Conservation (phyloP, 352 stramenopile species). For the Phytophthora macrochlamydospora region DNA sequence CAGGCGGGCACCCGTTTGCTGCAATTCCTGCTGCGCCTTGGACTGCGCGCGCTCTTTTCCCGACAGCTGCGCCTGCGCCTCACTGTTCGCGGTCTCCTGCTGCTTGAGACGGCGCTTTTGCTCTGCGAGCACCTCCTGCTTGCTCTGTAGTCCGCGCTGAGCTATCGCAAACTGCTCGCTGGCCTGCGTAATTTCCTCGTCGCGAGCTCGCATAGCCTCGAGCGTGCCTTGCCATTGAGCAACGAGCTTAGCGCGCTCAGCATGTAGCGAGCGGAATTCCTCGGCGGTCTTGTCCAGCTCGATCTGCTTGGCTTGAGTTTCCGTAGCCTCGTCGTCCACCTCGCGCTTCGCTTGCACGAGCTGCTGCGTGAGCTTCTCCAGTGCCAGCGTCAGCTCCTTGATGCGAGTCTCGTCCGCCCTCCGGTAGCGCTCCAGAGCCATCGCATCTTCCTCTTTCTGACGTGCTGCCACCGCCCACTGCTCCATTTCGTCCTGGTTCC, state of each 20-base stretch:
- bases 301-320: slow-evolving; percentile 96
- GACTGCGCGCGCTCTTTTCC: slow-evolving; percentile 72
- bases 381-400: slow-evolving; percentile 93
- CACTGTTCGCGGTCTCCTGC: slow-evolving; percentile 87
- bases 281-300: slow-evolving; percentile 95
- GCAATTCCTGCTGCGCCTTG: slow-evolving; percentile 73
- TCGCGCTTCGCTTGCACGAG: slow-evolving; percentile 79
- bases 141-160: slow-evolving; percentile 51
- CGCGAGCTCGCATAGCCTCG: slow-evolving; percentile 91
- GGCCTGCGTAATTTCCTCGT: slow-evolving; percentile 93
- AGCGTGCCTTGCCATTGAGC: slow-evolving; percentile 95
- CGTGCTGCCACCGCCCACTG: slow-evolving; percentile 95
- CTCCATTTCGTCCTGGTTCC: slow-evolving; percentile 98
- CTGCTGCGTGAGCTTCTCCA: slow-evolving; percentile 93
- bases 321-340: slow-evolving; percentile 86
- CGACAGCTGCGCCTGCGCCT: slow-evolving; percentile 77
- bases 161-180: slow-evolving; percentile 88
- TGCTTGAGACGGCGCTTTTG: slow-evolving; percentile 83
- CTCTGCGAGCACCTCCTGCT: slow-evolving; percentile 76
- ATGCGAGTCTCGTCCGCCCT: slow-evolving; percentile 94
- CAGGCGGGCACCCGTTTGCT: slow-evolving; percentile 56
- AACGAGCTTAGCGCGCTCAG: slow-evolving; percentile 94
- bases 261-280: slow-evolving; percentile 93
- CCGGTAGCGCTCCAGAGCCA: slow-evolving; percentile 93
- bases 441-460: slow-evolving; percentile 96